A percentile compares a stretch with the other conserved stretches of the same genome.
These are phyloP conservation scores for Populus pruinosa DNA, from an alignment of 345 rosid species.

Conservation along the genomic window DNA sequence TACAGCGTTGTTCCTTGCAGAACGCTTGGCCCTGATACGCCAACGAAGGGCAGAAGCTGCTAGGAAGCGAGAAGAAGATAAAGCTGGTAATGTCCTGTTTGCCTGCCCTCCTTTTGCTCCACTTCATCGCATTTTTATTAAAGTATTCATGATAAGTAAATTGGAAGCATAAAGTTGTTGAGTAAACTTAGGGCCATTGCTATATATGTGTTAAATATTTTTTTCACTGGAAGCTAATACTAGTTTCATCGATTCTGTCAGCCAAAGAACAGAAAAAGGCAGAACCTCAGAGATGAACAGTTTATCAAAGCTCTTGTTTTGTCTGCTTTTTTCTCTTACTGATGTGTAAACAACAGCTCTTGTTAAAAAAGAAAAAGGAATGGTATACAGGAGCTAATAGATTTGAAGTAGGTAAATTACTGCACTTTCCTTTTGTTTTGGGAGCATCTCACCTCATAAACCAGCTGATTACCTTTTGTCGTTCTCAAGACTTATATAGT, in stretches of 20 bases:
- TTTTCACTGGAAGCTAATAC: constrained; percentile 1
- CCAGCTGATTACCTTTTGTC: neutral
- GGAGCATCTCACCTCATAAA: neutral
- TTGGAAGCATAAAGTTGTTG: neutral
- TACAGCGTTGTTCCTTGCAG: constrained; percentile 30
- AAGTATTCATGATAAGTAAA: no score
- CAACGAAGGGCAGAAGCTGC: constrained; percentile 76
- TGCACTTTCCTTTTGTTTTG: neutral
- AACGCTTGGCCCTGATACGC: constrained; percentile 69
- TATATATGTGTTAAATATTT: neutral
- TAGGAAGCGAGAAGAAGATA: constrained; percentile 63
- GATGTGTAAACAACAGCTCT: neutral
- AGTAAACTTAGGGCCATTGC: neutral
- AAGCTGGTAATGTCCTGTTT: constrained; percentile 37
- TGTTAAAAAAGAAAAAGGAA: neutral
- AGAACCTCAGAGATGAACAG: constrained; percentile 44
- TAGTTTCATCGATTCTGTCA: constrained; percentile 21
- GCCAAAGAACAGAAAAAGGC: constrained; percentile 49
- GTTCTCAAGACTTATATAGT: neutral
- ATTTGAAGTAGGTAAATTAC: neutral
- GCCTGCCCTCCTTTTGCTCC: no score
- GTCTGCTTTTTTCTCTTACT: neutral
- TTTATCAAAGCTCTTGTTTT: neutral
- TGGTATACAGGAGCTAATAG: neutral
- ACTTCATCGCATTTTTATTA: no score